Evolutionary conservation across 371 early-diverging fungal genomes (phyloP).

Genomic region (Rhizopus stolonifer): DNA sequence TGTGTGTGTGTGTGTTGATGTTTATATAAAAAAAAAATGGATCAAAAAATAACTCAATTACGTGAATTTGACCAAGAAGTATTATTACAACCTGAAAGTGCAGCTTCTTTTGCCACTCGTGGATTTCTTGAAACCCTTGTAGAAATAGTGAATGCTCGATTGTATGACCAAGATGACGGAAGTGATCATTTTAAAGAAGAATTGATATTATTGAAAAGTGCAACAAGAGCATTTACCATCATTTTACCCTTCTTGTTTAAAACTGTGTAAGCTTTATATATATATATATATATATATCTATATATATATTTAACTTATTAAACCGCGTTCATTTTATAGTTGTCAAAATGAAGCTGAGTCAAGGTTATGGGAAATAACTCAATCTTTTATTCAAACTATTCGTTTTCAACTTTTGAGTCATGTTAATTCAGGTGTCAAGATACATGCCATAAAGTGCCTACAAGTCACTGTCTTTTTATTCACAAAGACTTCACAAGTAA

Average conservation of each 20-base stretch:
- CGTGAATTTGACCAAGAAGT: constrained; percentile 40
- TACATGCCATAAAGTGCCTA: constrained; percentile 46
- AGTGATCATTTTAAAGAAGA: constrained; percentile 26
- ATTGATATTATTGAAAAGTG: constrained; percentile 35
- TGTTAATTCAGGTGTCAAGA: constrained; percentile 40
- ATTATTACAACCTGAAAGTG: constrained; percentile 27
- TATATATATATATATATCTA: background rate
- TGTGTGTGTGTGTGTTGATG: background rate
- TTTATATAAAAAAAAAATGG: constrained; percentile 2
- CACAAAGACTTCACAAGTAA: constrained; percentile 28
- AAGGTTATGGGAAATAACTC: constrained; percentile 40
- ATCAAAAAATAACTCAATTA: constrained; percentile 33
- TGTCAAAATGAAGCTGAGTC: constrained; percentile 49
- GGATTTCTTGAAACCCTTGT: constrained; percentile 35
- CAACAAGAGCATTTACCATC: constrained; percentile 41
- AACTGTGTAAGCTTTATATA: constrained; percentile 12
- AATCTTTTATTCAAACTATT: constrained; percentile 24
- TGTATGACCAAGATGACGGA: constrained; percentile 20
- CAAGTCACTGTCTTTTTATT: constrained; percentile 40
- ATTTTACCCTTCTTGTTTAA: constrained; percentile 31
- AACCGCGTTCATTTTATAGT: constrained; percentile 22
- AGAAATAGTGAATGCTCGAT: constrained; percentile 19
- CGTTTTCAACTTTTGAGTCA: constrained; percentile 24
- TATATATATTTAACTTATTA: no score
- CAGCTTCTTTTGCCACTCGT: constrained; percentile 41